Conservation (phyloP, 192 early-diverging fungal species). For the Rhizophagus sp. region DNA sequence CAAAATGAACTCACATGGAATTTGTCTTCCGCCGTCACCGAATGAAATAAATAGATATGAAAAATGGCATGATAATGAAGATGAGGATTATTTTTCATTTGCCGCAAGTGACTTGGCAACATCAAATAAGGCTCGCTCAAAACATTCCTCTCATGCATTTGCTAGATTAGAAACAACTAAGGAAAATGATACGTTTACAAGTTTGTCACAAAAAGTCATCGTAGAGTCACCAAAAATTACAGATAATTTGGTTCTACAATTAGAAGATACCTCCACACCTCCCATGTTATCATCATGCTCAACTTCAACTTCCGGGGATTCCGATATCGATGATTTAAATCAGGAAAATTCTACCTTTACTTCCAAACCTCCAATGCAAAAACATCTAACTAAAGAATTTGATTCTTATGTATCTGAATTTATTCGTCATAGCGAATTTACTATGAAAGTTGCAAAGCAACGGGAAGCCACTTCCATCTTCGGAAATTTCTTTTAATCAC, state of each 20-base stretch:
- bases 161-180: not conserved
- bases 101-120: not conserved
- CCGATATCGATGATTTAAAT: not conserved
- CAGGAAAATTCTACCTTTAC: not conserved
- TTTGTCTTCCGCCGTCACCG: not conserved
- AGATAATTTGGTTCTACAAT: not conserved
- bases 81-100: not conserved
- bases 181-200: not conserved
- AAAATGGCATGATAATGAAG: not conserved
- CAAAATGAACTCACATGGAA: not conserved
- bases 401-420: not conserved
- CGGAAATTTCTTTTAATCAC: not conserved
- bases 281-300: not conserved
- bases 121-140: not conserved
- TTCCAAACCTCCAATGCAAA: not conserved
- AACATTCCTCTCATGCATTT: not conserved
- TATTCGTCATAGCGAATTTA: not conserved
- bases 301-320: not conserved
- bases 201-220: not conserved
- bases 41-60: not conserved
- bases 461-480: not conserved
- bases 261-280: not conserved
- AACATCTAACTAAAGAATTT: not conserved
- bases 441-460: not conserved
- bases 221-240: not conserved